Conservation (phyloP, 805 yeast species). For the Wickerhamomyces sydowiorum region DNA sequence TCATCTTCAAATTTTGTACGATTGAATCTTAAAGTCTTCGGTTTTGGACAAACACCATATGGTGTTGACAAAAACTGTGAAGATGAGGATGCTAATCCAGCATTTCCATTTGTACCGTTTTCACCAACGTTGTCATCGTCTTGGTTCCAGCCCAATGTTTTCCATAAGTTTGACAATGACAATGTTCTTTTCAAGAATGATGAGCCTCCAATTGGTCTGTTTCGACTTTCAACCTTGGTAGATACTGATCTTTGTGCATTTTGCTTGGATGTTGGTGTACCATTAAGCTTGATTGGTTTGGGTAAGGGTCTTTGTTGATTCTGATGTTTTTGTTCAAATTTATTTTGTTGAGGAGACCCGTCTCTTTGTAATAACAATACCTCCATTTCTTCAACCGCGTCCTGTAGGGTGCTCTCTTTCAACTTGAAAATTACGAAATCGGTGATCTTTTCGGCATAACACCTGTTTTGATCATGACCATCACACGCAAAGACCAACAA, state of each 20-base stretch:
- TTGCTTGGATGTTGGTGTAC: constrained; percentile 19
- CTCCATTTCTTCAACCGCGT: constrained; percentile 61
- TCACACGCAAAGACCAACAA: constrained; percentile 77
- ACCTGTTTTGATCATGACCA: constrained; percentile 77
- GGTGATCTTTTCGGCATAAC: constrained; percentile 65
- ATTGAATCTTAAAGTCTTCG: constrained; percentile 52
- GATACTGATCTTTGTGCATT: constrained; percentile 18
- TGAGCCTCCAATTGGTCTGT: constrained; percentile 5
- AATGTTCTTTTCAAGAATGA: constrained; percentile 18
- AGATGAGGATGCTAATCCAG: neutral
- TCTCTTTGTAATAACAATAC: constrained; percentile 50
- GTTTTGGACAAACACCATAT: constrained; percentile 42
- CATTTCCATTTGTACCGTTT: constrained; percentile 2
- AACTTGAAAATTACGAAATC: constrained; percentile 66
- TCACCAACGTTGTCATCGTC: constrained; percentile 16
- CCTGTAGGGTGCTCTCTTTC: constrained; percentile 50
- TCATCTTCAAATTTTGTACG: constrained; percentile 16
- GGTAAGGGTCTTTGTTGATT: constrained; percentile 34
- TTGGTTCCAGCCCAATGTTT: constrained; percentile 20
- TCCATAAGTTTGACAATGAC: constrained; percentile 25
- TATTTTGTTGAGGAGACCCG: constrained; percentile 12
- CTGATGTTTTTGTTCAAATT: constrained; percentile 15
- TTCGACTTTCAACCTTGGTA: constrained; percentile 1
- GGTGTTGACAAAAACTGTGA: constrained; percentile 14
- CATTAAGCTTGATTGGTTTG: constrained; percentile 26